Evolutionary conservation across 495 filamentous ascomycete species (phyloP), one percentile per base, ranked within the genome.

Genomic region (Annulohypoxylon nitens): DNA sequence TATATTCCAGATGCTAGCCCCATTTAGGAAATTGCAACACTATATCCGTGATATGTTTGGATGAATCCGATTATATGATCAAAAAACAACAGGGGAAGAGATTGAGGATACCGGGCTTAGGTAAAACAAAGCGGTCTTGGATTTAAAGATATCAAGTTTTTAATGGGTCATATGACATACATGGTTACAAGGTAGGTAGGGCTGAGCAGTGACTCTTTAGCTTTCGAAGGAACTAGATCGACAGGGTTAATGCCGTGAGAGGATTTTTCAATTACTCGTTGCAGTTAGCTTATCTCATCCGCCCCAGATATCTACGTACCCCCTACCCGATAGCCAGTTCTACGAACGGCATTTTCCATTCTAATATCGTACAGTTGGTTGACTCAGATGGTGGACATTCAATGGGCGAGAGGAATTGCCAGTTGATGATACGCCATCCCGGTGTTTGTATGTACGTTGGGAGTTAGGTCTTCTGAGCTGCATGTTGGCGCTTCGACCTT

Each of bases 191-290:
- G 20, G 20, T 23, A 41, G 37, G 51, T 55, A 55, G 51, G 51
- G 51, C 51, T 55, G 51, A 34, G 48, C 48, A 55, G 51, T 33
- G 23, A 55, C 51, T 16, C 25, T 2, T 30, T 11, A 41, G 23
- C 4, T 34, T 30, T 4, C 4, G 30, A 55, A 55, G 25, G 26
- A 16, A 2, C 37, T 41, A 12, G 23, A 51, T 51, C 26, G 14
- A 55, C 51, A 16, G 51, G 51, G 14, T 34, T 55, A 16, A 55
- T 34, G 14, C 51, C 30, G 14, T 16, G 11, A 55, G 8, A 34
- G 51, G 51, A 36, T 16, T 6, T 34, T 33, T 34, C 20, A 36
- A 55, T 54, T 55, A 34, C 51, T n/a, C 51, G 25, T 55, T 55
- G 14, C 25, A 23, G 51, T 57, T 57, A 57, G 30, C 33, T 36